Conservation (phyloP, 1,284 basidiomycete genomes). For the Pisolithus thermaeus region DNA sequence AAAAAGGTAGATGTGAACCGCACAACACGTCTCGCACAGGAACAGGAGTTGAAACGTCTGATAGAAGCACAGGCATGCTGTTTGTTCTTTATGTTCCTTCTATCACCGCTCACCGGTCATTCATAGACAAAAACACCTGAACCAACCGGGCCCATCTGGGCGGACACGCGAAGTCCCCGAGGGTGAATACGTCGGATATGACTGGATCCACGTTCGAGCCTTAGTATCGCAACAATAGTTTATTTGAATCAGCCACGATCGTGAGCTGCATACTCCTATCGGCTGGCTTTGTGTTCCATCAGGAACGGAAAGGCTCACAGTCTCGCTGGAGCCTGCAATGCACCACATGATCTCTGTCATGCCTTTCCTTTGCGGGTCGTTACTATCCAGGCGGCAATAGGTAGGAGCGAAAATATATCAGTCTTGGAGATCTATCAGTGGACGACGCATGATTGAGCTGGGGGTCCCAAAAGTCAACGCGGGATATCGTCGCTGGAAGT, state of each 20-base stretch:
- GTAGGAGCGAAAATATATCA: not conserved
- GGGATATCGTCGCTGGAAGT: not conserved
- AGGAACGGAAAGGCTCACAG: not conserved
- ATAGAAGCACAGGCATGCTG: constrained; percentile 48
- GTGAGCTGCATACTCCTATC: not conserved
- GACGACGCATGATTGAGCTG: not conserved
- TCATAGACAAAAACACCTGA: not conserved
- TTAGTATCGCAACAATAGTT: too few relatives aligned
- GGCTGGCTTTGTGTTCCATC: not conserved
- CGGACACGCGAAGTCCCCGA: not conserved
- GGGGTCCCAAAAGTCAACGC: too few relatives aligned
- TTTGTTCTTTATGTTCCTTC: not conserved
- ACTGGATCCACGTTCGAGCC: not conserved
- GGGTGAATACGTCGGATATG: not conserved
- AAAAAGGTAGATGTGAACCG: constrained; percentile 62
- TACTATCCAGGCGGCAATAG: not conserved
- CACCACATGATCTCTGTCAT: not conserved
- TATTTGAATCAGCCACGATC: too few relatives aligned
- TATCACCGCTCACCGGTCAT: not conserved
- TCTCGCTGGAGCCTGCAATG: not conserved
- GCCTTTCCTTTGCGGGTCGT: not conserved
- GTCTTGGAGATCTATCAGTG: not conserved
- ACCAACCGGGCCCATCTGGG: not conserved
- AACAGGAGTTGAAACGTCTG: constrained; percentile 50
- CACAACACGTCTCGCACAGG: constrained; percentile 48